Percentiles rank a stretch among this genome's conserved stretches.
These are phyloP conservation scores for Pichia heedii DNA, from an alignment of 805 yeast genomes.

Conservation along the genomic window DNA sequence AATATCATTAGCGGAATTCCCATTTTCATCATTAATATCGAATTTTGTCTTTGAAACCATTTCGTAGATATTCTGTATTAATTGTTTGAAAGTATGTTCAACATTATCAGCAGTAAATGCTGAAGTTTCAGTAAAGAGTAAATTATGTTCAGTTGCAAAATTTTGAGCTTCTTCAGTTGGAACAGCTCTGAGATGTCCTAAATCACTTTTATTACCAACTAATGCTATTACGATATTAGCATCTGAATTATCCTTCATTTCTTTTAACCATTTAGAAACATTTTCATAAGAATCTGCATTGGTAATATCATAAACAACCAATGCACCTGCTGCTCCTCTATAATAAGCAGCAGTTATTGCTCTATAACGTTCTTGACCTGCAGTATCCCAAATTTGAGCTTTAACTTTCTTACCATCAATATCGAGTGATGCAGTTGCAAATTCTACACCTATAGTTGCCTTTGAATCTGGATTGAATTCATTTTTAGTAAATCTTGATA, in stretches of 20 bases:
- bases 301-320: constrained; percentile 90
- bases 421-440: constrained; percentile 91
- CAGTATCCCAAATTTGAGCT: constrained; percentile 97
- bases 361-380: constrained; percentile 97
- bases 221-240: constrained; percentile 91
- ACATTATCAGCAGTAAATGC: constrained; percentile 93
- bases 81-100: constrained; percentile 87
- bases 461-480: constrained; percentile 92
- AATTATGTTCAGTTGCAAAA: constrained; percentile 85
- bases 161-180: constrained; percentile 96
- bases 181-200: constrained; percentile 88
- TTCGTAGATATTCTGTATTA: constrained; percentile 87
- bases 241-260: constrained; percentile 85
- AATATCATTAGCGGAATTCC: constrained; percentile 30
- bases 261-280: constrained; percentile 83
- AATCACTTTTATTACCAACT: constrained; percentile 87
- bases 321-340: constrained; percentile 97
- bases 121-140: constrained; percentile 91
- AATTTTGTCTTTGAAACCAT: constrained; percentile 91
- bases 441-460: constrained; percentile 96
- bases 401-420: constrained; percentile 77
- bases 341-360: constrained; percentile 97
- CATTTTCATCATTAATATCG: constrained; percentile 66
- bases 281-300: constrained; percentile 81
- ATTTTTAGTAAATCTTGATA: constrained; percentile 89